Evolutionary conservation across 768 basidiomycete species (phyloP).

Genomic region (Tulasnella sp.): DNA sequence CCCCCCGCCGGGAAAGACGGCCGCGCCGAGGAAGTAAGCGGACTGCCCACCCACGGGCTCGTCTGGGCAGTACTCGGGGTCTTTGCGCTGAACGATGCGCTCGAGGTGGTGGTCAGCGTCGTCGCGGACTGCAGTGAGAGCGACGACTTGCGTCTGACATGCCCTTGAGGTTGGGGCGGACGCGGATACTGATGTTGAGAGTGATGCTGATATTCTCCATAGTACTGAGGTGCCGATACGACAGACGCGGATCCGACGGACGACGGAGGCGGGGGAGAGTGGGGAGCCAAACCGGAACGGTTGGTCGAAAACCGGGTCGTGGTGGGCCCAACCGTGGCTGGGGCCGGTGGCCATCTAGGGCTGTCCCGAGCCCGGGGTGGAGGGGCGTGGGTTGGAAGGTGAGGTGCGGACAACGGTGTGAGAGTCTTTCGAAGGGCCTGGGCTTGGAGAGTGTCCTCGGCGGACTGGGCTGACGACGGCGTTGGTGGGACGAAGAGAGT

Average conservation of each 20-base stretch:
- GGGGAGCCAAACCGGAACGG: background rate
- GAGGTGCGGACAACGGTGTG: background rate
- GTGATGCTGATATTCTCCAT: background rate
- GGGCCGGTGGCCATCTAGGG: background rate
- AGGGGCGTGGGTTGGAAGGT: background rate
- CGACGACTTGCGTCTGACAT: background rate
- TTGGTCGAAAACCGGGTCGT: background rate
- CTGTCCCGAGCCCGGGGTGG: background rate
- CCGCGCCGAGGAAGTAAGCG: background rate
- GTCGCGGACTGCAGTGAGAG: background rate
- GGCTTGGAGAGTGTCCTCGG: background rate
- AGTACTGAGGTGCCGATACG: background rate
- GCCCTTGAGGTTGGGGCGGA: background rate
- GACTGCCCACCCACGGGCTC: background rate
- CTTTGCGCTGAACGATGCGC: background rate
- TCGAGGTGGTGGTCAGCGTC: background rate
- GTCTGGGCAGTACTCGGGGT: background rate
- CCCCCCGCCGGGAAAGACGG: background rate
- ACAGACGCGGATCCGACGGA: background rate
- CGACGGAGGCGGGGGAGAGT: background rate
- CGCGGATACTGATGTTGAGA: background rate
- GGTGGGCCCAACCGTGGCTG: background rate
- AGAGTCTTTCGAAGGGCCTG: background rate
- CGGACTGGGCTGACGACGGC: background rate
- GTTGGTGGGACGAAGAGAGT: background rate